A percentile compares a stretch with the other conserved stretches of the same genome.
These are phyloP conservation scores for Fusarium sp. DNA, from an alignment of 2,329 filamentous ascomycete species.

Conservation along the genomic window DNA sequence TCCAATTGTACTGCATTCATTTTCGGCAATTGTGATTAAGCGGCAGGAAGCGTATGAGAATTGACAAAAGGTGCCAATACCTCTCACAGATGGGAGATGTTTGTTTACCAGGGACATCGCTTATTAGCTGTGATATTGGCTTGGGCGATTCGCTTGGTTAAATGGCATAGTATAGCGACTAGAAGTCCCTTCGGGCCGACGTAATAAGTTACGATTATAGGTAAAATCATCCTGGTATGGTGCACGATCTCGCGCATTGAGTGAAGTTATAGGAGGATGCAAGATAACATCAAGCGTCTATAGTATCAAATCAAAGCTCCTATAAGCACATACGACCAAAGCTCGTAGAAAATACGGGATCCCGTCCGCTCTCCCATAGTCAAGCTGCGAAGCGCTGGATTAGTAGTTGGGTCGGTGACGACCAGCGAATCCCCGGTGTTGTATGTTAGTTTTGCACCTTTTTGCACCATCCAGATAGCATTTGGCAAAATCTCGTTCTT, in stretches of 20 bases:
- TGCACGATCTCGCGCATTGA: not conserved
- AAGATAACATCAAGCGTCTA: accelerated
- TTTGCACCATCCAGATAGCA: no score
- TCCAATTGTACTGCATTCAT: slow-evolving; percentile 17
- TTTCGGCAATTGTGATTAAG: not conserved
- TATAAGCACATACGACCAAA: slow-evolving; percentile 28
- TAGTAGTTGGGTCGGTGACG: slow-evolving; percentile 38
- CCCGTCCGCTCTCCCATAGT: slow-evolving; percentile 34
- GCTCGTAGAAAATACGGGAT: slow-evolving; percentile 37
- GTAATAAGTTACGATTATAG: no score
- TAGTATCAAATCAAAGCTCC: not conserved
- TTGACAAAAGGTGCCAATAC: not conserved
- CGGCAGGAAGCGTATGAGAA: no score
- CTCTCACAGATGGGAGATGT: not conserved
- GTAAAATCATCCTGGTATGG: not conserved
- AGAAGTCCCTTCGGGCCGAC: not conserved
- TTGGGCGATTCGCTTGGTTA: not conserved
- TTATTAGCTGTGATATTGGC: no score
- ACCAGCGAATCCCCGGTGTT: slow-evolving; percentile 37
- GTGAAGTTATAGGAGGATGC: not conserved
- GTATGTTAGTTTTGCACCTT: slow-evolving; percentile 20
- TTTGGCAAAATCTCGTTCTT: not conserved
- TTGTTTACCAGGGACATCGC: not conserved
- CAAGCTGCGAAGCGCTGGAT: slow-evolving; percentile 15
- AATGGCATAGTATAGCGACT: not conserved